Conservation (phyloP, 2,329 filamentous ascomycete species). For the Scolecobasidium constrictum region DNA sequence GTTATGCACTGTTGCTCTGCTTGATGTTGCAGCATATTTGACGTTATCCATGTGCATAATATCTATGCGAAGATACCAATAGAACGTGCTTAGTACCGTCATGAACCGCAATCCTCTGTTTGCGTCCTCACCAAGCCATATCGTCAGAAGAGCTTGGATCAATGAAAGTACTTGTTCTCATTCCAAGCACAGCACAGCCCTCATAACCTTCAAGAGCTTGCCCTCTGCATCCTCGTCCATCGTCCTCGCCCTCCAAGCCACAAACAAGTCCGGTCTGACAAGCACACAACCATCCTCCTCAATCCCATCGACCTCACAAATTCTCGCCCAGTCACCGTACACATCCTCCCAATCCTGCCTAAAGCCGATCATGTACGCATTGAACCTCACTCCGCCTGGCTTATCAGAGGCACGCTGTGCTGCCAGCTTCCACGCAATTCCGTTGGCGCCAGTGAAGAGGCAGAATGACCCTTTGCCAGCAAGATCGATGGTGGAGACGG, state of each 20-base stretch:
- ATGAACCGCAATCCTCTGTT: too few species aligned
- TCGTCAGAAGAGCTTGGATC: too few species aligned
- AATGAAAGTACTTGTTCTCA: too few species aligned
- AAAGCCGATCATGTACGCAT: constrained; percentile 43
- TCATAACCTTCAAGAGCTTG: too few species aligned
- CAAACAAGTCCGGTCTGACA: constrained; percentile 47
- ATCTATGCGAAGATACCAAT: too few species aligned
- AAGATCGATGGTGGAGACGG: constrained; percentile 48
- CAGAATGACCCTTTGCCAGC: constrained; percentile 38
- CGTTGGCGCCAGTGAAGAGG: constrained; percentile 23
- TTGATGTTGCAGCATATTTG: too few species aligned
- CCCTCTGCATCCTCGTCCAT: too few species aligned
- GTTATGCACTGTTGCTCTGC: too few species aligned
- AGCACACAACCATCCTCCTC: constrained; percentile 47
- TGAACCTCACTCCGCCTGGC: constrained; percentile 24
- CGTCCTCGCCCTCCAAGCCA: constrained; percentile 46
- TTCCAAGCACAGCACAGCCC: too few species aligned
- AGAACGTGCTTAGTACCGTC: too few species aligned
- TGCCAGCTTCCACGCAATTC: constrained; percentile 24
- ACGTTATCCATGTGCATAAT: too few species aligned
- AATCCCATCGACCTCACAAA: constrained; percentile 23
- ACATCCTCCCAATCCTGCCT: constrained; percentile 50
- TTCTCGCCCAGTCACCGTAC: constrained; percentile 27
- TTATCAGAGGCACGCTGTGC: neutral
- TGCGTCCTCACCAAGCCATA: too few species aligned